These are phyloP conservation scores for Coemansia sp. DNA, from an alignment of 192 early-diverging fungal genomes.

Conservation along the genomic window DNA sequence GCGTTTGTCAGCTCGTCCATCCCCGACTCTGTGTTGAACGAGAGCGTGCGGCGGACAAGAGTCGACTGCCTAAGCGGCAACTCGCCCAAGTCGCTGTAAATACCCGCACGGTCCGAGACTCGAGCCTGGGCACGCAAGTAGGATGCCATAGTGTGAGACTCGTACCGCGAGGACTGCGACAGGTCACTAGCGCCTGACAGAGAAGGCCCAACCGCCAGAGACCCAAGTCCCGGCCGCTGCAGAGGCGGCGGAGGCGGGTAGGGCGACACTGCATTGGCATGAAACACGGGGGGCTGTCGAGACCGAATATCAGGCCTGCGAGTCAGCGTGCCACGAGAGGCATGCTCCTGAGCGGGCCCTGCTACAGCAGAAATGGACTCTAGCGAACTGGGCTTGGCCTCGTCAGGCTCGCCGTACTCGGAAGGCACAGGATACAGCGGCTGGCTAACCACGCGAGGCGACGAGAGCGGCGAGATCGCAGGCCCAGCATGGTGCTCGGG, in stretches of 20 bases:
- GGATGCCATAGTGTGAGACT: constrained; percentile 18
- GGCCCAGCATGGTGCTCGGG: background rate
- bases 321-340: background rate
- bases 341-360: background rate
- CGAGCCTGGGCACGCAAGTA: constrained; percentile 12
- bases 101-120: constrained; percentile 15
- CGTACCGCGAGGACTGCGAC: constrained; percentile 9
- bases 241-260: constrained; percentile 19
- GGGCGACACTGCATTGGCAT: constrained; percentile 13
- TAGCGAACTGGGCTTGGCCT: background rate
- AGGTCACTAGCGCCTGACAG: background rate
- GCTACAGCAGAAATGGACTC: background rate
- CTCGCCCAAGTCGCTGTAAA: constrained; percentile 10
- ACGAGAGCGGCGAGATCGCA: background rate
- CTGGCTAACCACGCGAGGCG: background rate
- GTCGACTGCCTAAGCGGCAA: background rate
- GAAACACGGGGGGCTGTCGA: constrained; percentile 7
- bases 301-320: background rate
- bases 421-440: background rate
- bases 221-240: background rate
- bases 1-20: background rate
- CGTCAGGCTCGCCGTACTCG: background rate
- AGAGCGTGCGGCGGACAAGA: constrained; percentile 9
- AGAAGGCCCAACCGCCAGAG: background rate
- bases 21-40: constrained; percentile 8